Conservation (phyloP, 768 basidiomycete species). For the Leccinum longicurvipes region DNA sequence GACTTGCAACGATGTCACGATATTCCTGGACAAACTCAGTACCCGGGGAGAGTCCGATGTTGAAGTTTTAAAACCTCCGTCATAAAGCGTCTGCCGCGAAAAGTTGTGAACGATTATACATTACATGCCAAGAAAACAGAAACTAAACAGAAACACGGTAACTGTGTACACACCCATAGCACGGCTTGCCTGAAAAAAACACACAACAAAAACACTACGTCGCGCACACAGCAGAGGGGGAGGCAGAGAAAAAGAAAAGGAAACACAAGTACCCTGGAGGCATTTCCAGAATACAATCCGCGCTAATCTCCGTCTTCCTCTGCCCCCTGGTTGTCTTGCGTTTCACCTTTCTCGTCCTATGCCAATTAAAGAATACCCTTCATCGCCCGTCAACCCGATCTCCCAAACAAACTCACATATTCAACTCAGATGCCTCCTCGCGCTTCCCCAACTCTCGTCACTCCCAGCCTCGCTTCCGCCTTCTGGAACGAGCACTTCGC, state of each 20-base stretch:
- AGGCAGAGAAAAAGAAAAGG: not conserved
- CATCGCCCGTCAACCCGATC: not conserved
- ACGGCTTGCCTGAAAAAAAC: not conserved
- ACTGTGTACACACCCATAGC: not conserved
- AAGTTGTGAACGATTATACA: not conserved
- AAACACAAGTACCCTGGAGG: not conserved
- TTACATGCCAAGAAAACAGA: not conserved
- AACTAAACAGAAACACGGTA: not conserved
- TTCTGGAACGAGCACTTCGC: constrained; percentile 16
- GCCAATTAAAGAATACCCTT: not conserved
- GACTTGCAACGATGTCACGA: too few species aligned
- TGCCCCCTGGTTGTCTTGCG: not conserved
- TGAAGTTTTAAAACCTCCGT: too few species aligned
- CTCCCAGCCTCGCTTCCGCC: constrained; percentile 20
- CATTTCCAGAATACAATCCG: not conserved
- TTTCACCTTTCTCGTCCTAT: not conserved
- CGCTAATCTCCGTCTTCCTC: not conserved
- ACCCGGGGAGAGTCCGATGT: too few species aligned
- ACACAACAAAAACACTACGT: not conserved
- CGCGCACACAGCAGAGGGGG: not conserved
- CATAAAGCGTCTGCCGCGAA: not conserved
- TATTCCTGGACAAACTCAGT: not conserved
- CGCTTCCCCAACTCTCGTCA: constrained; percentile 28
- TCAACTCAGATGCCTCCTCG: constrained; percentile 10
- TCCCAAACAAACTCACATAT: not conserved